Evolutionary conservation across 371 early-diverging fungal species (phyloP), one percentile per base, ranked within the genome.

Genomic region (Mucor indicus): DNA sequence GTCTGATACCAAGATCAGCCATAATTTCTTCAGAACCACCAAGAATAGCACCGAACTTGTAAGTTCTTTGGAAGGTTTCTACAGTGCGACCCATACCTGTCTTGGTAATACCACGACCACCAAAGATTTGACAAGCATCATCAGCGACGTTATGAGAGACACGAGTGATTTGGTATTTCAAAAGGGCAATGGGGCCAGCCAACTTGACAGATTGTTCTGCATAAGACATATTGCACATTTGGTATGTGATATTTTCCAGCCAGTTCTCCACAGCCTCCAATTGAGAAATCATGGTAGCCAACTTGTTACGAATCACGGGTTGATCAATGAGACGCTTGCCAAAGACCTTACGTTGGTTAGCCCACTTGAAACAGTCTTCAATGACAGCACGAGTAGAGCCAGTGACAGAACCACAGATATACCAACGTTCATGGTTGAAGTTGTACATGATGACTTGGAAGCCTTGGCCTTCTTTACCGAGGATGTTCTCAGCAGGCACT

Each of bases 401-500:
- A 25, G 70, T 84, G 20, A 88, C 85, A 55, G 92, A 90, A 59
- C 83, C 81, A 39, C 81, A 82, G 38, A 93, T 90, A 19, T 89
- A 87, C 84, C 78, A 76, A 47, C 85, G 77, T 56, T 90, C 91
- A 59, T 88, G 87, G 63, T 86, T 87, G 48, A 89, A 91, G 71
- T 87, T 87, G 55, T 74, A 70, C 77, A 83, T 79, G 46, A 85
- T 81, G 42, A 79, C 85, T 72, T 89, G 85, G 83, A 93, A 92
- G 9, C 92, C 94, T 31, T 87, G 70, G 65, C 90, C 89, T 67
- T 88, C 91, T 55, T 90, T 83, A 32, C 94, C 94, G 50, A 93
- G 72, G 35, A 93, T 42, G 70, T 93, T 91, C 55, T 81, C 77
- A 25, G 75, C 84, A 49, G 94, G 94, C 0, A 93, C 92, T 51